phyloP scores from a whole-genome alignment of 2,329 filamentous ascomycete species.

The Aureobasidium leucospermi region DNA sequence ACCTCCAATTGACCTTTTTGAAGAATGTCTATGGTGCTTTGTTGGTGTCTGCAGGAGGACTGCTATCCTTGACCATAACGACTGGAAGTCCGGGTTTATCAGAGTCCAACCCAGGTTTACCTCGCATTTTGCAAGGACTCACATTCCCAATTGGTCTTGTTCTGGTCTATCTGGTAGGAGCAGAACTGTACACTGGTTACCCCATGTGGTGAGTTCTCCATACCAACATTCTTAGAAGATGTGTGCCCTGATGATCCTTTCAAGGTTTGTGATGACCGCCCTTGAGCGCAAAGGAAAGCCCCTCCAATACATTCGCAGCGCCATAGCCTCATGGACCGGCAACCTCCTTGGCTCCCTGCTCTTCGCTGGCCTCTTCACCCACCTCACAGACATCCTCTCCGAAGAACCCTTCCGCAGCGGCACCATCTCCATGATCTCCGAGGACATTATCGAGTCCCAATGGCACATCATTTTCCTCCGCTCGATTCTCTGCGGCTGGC shows the following conservation, averaged over 20 bases:
- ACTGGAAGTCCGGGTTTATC: constrained; percentile 18
- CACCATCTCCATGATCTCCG: constrained; percentile 19
- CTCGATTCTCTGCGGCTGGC: constrained; percentile 23
- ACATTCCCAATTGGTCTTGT: constrained; percentile 24
- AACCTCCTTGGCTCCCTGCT: constrained; percentile 21
- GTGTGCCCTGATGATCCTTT: neutral
- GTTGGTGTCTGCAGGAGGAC: constrained; percentile 21
- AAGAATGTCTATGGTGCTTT: constrained; percentile 25
- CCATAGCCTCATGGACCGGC: constrained; percentile 19
- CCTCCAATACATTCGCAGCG: constrained; percentile 17
- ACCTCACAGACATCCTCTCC: constrained; percentile 17
- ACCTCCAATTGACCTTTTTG: constrained; percentile 18
- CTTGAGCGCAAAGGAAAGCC: constrained; percentile 19
- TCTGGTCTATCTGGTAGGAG: constrained; percentile 24
- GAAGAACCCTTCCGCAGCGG: constrained; percentile 19
- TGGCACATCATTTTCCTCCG: constrained; percentile 24
- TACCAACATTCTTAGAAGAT: neutral
- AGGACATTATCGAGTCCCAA: constrained; percentile 20
- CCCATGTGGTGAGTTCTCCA: constrained; percentile 22
- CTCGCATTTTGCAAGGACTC: constrained; percentile 21
- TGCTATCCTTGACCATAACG: constrained; percentile 20
- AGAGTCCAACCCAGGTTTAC: constrained; percentile 20
- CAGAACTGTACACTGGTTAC: constrained; percentile 26
- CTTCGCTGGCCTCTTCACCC: constrained; percentile 17
- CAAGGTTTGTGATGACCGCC: constrained; percentile 19